A percentile compares a stretch with the other conserved stretches of the same genome.
Evolutionary conservation across 2,329 filamentous ascomycete species (phyloP).

Genomic region (Sporothrix dimorphospora): DNA sequence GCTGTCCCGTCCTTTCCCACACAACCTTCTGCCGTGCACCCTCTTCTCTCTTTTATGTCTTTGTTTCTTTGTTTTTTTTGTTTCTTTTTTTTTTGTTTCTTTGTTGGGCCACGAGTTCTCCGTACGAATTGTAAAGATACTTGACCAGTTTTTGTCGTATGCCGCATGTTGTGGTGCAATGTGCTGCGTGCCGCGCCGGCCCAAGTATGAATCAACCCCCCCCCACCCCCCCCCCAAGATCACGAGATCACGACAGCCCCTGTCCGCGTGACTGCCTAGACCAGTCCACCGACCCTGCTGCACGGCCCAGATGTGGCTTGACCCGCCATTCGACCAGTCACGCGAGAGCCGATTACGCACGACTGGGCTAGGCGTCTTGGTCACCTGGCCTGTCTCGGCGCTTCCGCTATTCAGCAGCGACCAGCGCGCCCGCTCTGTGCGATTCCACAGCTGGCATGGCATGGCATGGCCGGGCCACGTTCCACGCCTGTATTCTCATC

Average conservation of each 20-base stretch:
- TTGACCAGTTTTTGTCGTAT: not conserved
- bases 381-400: slow-evolving; percentile 28
- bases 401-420: slow-evolving; percentile 5
- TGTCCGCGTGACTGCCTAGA: slow-evolving; percentile 23
- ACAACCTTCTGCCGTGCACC: too few species aligned
- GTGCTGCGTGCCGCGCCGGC: not conserved
- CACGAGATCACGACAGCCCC: slow-evolving; percentile 26
- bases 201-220: not conserved
- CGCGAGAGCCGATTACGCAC: slow-evolving; percentile 29
- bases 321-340: slow-evolving; percentile 27
- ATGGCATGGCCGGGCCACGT: not conserved
- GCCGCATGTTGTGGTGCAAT: not conserved
- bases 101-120: not conserved
- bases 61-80: too few species aligned
- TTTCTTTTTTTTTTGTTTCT: not conserved
- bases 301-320: slow-evolving; percentile 14
- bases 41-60: too few species aligned
- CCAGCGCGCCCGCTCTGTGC: not conserved
- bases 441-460: not conserved
- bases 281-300: not conserved
- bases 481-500: not conserved
- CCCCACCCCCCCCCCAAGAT: slow-evolving; percentile 26
- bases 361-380: not conserved
- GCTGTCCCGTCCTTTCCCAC: not conserved
- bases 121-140: too few species aligned